Evolutionary conservation across 352 stramenopile species (phyloP).

Genomic region (Phytophthora pini): DNA sequence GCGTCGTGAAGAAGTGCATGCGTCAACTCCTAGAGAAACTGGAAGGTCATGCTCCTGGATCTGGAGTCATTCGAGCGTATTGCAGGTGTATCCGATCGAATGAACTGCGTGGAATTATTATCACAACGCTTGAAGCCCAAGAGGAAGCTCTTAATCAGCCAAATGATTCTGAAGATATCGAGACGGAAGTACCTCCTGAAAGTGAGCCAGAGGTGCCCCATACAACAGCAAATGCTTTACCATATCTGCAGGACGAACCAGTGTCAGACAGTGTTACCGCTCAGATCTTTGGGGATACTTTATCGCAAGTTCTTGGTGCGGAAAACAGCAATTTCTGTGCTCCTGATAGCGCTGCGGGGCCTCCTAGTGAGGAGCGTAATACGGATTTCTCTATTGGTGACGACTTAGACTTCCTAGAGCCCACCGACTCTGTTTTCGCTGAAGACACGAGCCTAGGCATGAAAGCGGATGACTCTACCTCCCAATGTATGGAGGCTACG

Average conservation of each 20-base stretch:
- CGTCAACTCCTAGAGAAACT: constrained; percentile 65
- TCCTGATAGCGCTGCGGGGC: neutral
- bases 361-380: neutral
- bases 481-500: neutral
- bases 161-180: neutral
- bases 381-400: constrained; percentile 16
- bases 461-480: neutral
- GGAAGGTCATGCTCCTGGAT: constrained; percentile 53
- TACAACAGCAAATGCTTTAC: neutral
- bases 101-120: constrained; percentile 42
- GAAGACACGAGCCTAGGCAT: constrained; percentile 13
- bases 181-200: neutral
- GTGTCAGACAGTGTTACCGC: constrained; percentile 9
- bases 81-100: constrained; percentile 50
- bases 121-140: constrained; percentile 18
- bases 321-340: neutral
- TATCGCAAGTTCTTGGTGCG: neutral
- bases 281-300: constrained; percentile 12
- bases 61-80: constrained; percentile 55
- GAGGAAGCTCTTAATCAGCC: constrained; percentile 6
- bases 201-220: neutral
- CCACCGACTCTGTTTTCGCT: constrained; percentile 15
- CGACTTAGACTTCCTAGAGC: constrained; percentile 39
- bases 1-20: constrained; percentile 65
- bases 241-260: neutral